Conservation (phyloP, 768 basidiomycete genomes). For the Cubamyces sp. region DNA sequence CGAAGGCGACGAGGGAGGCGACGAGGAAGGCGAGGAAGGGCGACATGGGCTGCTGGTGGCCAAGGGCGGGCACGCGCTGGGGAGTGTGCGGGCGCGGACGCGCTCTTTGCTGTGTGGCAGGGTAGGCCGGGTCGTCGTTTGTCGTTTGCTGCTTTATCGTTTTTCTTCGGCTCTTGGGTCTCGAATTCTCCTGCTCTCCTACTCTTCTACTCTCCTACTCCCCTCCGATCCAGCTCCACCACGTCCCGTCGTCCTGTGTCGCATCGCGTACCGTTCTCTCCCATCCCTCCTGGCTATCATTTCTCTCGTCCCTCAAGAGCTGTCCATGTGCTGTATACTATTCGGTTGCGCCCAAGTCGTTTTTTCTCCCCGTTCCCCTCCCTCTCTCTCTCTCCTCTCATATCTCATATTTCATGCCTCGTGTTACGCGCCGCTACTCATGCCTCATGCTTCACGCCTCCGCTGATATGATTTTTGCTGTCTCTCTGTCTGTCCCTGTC, state of each 20-base stretch:
- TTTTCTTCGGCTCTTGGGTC: too few relatives aligned
- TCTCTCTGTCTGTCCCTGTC: neutral
- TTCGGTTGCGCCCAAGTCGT: neutral
- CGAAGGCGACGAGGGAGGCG: too few relatives aligned
- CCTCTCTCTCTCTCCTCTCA: neutral
- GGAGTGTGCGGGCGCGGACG: neutral
- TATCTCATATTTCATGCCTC: too few relatives aligned
- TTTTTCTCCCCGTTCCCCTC: neutral
- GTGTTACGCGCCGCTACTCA: too few relatives aligned
- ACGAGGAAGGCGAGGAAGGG: neutral
- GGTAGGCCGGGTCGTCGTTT: neutral
- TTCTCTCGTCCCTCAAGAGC: neutral
- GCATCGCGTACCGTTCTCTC: too few relatives aligned
- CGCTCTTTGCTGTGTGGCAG: conserved; percentile 3
- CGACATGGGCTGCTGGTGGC: neutral
- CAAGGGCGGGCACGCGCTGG: neutral
- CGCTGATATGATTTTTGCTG: neutral
- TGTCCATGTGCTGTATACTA: neutral
- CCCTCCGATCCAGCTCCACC: too few relatives aligned
- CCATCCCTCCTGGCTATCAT: neutral
- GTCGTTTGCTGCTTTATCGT: neutral
- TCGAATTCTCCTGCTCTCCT: neutral
- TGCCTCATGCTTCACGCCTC: too few relatives aligned
- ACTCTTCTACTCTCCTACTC: too few relatives aligned
- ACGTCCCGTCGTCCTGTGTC: too few relatives aligned